Evolutionary conservation across 2,329 filamentous ascomycete species (phyloP).

Genomic region (Sporothrix pseudoabietina): DNA sequence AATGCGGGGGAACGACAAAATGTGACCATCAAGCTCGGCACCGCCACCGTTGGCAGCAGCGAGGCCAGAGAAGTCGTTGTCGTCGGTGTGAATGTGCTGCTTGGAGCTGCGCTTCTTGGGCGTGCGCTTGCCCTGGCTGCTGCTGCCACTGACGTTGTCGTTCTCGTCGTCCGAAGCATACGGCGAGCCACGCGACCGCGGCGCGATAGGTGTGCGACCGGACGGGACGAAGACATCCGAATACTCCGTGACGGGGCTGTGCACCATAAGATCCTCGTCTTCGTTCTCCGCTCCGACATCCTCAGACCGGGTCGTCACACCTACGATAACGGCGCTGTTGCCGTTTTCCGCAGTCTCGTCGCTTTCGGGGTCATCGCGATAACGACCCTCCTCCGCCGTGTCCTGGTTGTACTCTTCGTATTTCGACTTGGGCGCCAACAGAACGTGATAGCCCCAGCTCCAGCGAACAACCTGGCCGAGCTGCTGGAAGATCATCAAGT

Average conservation of each 20-base stretch:
- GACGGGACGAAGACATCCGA: conserved; percentile 57
- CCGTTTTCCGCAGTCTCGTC: conserved; percentile 49
- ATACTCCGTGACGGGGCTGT: conserved; percentile 46
- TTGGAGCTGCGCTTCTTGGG: conserved; percentile 37
- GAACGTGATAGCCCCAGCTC: conserved; percentile 97
- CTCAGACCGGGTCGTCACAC: background rate
- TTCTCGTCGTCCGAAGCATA: conserved; percentile 54
- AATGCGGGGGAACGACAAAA: conserved; percentile 65
- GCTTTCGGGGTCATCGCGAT: conserved; percentile 51
- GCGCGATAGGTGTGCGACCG: conserved; percentile 57
- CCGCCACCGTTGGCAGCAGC: conserved; percentile 39
- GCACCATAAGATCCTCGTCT: conserved; percentile 39
- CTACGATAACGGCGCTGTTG: conserved; percentile 51
- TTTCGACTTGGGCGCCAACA: conserved; percentile 80
- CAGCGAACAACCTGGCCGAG: conserved; percentile 92
- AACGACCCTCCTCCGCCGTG: conserved; percentile 60
- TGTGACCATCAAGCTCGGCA: conserved; percentile 46
- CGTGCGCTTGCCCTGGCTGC: conserved; percentile 29
- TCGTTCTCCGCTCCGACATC: conserved; percentile 41
- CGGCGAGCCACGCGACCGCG: conserved; percentile 54
- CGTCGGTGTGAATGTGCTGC: conserved; percentile 40
- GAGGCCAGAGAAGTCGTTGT: conserved; percentile 34
- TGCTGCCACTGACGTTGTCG: conserved; percentile 34
- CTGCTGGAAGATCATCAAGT: conserved; percentile 96
- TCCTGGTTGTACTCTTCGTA: conserved; percentile 66